Percentiles rank a stretch among this genome's conserved stretches.
Evolutionary conservation across 139 green algal species (phyloP).

Genomic region (Limnomonas spitsbergensis): DNA sequence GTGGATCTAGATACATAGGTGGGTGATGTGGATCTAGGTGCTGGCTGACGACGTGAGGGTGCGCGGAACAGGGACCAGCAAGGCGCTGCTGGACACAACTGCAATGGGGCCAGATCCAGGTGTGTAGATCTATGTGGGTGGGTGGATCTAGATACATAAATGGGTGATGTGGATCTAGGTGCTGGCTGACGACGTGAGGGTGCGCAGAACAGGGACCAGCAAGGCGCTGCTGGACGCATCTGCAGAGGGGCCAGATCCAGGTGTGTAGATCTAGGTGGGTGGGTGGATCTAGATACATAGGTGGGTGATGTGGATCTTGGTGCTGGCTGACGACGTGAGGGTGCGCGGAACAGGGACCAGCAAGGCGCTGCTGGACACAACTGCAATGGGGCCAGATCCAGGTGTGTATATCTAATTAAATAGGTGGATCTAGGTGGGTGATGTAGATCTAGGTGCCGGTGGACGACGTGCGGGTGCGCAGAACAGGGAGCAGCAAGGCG

Average conservation of each 20-base stretch:
- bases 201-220: constrained; percentile 62
- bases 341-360: constrained; percentile 65
- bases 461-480: no score
- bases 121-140: neutral
- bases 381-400: neutral
- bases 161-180: no score
- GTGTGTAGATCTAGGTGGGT: neutral
- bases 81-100: constrained; percentile 28
- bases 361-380: constrained; percentile 27
- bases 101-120: neutral
- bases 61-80: constrained; percentile 52
- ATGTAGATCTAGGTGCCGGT: no score
- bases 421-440: no score
- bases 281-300: no score
- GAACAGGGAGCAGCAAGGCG: constrained; percentile 35
- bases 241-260: neutral
- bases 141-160: no score
- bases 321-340: constrained; percentile 88
- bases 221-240: constrained; percentile 28
- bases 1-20: no score
- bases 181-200: constrained; percentile 86
- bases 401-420: neutral
- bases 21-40: no score
- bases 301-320: no score
- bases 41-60: constrained; percentile 89